These are phyloP conservation scores for Trichoderma reesei DNA, from an alignment of 495 filamentous ascomycete genomes.

Conservation along the genomic window DNA sequence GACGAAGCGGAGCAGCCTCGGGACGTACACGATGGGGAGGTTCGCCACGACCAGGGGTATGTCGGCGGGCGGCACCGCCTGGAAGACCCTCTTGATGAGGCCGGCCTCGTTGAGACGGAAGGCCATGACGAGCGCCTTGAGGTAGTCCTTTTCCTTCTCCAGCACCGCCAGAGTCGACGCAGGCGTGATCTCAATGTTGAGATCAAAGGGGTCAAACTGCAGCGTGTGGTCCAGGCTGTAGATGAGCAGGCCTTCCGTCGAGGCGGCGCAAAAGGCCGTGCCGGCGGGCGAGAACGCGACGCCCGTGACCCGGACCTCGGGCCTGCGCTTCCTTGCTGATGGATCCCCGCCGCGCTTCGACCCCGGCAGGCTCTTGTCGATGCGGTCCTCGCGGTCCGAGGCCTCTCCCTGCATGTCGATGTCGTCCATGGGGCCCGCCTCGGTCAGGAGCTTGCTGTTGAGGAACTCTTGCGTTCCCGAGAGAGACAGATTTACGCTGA, in stretches of 20 bases:
- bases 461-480: conserved; percentile 95
- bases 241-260: conserved; percentile 85
- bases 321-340: conserved; percentile 58
- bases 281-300: conserved; percentile 85
- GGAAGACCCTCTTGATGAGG: conserved; percentile 75
- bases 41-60: conserved; percentile 69
- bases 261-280: conserved; percentile 85
- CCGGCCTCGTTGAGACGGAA: conserved; percentile 81
- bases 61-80: conserved; percentile 64
- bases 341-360: conserved; percentile 73
- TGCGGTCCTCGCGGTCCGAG: conserved; percentile 77
- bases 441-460: conserved; percentile 82
- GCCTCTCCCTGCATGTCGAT: conserved; percentile 81
- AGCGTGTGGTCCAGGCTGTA: conserved; percentile 77
- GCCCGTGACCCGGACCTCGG: conserved; percentile 77
- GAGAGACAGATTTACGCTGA: conserved; percentile 84
- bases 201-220: conserved; percentile 89
- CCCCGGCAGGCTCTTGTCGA: conserved; percentile 79
- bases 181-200: conserved; percentile 86
- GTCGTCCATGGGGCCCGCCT: conserved; percentile 73
- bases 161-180: conserved; percentile 67
- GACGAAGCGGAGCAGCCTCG: conserved; percentile 72
- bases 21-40: conserved; percentile 79
- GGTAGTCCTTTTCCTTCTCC: conserved; percentile 63
- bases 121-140: conserved; percentile 91